Conservation (phyloP, 2,329 filamentous ascomycete species). For the Canariomyces notabilis region DNA sequence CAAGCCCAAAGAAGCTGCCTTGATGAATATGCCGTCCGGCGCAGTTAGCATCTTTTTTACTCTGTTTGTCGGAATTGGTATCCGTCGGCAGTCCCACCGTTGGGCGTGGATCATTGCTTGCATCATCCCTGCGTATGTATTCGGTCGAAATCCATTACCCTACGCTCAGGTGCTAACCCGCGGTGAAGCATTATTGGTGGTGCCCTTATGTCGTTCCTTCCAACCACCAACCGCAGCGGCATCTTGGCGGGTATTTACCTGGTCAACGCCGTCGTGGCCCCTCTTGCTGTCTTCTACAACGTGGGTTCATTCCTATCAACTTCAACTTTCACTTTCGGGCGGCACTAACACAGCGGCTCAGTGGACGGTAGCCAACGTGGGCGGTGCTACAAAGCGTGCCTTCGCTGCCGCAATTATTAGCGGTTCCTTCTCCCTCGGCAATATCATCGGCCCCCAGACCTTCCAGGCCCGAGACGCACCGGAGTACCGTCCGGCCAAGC, state of each 20-base stretch:
- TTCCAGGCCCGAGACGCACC: constrained; percentile 50
- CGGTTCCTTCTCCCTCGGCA: constrained; percentile 48
- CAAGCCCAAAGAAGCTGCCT: constrained; percentile 39
- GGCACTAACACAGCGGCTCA: constrained; percentile 15
- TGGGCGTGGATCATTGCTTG: constrained; percentile 47
- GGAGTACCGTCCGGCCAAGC: constrained; percentile 48
- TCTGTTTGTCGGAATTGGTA: constrained; percentile 41
- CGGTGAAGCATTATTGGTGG: constrained; percentile 40
- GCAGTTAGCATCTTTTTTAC: constrained; percentile 49
- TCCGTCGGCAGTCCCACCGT: constrained; percentile 43
- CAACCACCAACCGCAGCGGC: constrained; percentile 40
- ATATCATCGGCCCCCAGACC: constrained; percentile 53
- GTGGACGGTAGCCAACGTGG: constrained; percentile 48
- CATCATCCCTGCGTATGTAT: constrained; percentile 42
- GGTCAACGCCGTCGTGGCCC: constrained; percentile 45
- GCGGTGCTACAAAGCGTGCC: constrained; percentile 48
- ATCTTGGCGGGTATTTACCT: constrained; percentile 47
- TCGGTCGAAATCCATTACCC: neutral
- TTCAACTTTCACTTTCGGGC: constrained; percentile 1
- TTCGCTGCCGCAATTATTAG: constrained; percentile 46
- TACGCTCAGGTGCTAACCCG: neutral
- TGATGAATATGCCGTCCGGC: constrained; percentile 53
- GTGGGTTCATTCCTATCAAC: constrained; percentile 26
- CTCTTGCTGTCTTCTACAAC: constrained; percentile 42
- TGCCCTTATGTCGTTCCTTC: constrained; percentile 49